Base-by-base conservation (phyloP, 2,329 filamentous ascomycete genomes). In the Ambrosiella cleistominuta region DNA sequence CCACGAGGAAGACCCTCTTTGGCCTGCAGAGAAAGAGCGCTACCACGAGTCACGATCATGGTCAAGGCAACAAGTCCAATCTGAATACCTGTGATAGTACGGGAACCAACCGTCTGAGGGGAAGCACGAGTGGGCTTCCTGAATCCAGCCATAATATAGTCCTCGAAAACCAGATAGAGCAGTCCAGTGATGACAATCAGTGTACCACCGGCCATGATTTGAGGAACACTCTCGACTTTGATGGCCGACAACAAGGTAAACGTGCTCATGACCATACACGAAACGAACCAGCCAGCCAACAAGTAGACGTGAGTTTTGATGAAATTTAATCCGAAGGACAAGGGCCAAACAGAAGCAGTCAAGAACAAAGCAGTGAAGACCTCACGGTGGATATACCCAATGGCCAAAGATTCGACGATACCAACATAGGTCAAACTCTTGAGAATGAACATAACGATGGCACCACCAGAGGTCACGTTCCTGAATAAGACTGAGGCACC, bases 371-470 rank as follows among this genome's bases (percentile, higher is more conserved):
- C 72, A 0, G 91, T 95, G 64, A 94, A 84, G 27, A 97, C 81
- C 66, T 95, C 85, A 45, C 93, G 83, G 64, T 91, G 79, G 59
- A 95, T 95, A 68, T 98, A 98, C 55, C 88, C 90, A 71, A 95
- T 75, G 19, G 93, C 89, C 87, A 98, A 74, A 57, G 84, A 87
- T 67, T 91, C 80, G 27, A 98, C 77, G 7, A 95, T 73, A 7
- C 75, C 83, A 57, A 96, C 68, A 66, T 89, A 95, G 6, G 79
- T 67, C 17, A 84, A 61, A 0, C 74, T 67, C 63, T 93, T 85
- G 11, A 93, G 62, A 0, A 75, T 64, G 45, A 95, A 74, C 36
- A 78, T 76, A 19, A 78, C 63, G 37, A 78, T 70, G 35, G 79
- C 80, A 19, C 75, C 72, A 36, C 77, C 71, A 0, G 83, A 82